Percentiles rank a stretch among this genome's conserved stretches.
Conservation (phyloP, 164 flowering plant genomes). For the Euptelea pleiosperma region DNA sequence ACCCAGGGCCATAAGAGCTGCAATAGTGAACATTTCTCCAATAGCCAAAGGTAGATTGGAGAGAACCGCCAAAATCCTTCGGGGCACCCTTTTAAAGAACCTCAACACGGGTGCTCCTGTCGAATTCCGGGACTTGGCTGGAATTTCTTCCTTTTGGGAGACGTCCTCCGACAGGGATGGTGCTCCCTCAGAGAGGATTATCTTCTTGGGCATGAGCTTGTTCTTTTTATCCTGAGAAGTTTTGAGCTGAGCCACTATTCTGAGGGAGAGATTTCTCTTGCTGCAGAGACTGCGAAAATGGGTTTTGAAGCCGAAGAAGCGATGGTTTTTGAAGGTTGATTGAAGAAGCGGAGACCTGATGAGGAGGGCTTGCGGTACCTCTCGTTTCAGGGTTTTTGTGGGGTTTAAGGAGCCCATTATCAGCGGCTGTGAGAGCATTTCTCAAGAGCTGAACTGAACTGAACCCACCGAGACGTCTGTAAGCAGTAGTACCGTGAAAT, state of each 20-base stretch:
- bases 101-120: constrained; percentile 11
- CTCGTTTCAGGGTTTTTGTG: constrained; percentile 19
- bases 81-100: constrained; percentile 45
- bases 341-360: constrained; percentile 18
- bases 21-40: constrained; percentile 78
- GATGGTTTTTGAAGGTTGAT: constrained; percentile 15
- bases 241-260: constrained; percentile 38
- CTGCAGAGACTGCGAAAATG: constrained; percentile 6
- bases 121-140: constrained; percentile 12
- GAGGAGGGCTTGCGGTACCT: constrained; percentile 10
- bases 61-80: constrained; percentile 50
- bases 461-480: not conserved
- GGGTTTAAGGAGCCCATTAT: constrained; percentile 38
- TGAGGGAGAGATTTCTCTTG: constrained; percentile 12
- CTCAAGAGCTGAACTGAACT: too few species aligned
- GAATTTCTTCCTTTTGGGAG: constrained; percentile 15
- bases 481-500: too few species aligned
- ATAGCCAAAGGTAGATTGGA: constrained; percentile 88
- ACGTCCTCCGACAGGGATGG: constrained; percentile 45
- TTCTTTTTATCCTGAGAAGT: constrained; percentile 26
- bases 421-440: not conserved
- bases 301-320: constrained; percentile 6
- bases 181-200: constrained; percentile 40
- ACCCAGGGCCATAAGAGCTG: constrained; percentile 92
- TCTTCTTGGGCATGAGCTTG: constrained; percentile 40